These are phyloP conservation scores for Pythium aquatile DNA, from an alignment of 352 stramenopile species.

Conservation along the genomic window DNA sequence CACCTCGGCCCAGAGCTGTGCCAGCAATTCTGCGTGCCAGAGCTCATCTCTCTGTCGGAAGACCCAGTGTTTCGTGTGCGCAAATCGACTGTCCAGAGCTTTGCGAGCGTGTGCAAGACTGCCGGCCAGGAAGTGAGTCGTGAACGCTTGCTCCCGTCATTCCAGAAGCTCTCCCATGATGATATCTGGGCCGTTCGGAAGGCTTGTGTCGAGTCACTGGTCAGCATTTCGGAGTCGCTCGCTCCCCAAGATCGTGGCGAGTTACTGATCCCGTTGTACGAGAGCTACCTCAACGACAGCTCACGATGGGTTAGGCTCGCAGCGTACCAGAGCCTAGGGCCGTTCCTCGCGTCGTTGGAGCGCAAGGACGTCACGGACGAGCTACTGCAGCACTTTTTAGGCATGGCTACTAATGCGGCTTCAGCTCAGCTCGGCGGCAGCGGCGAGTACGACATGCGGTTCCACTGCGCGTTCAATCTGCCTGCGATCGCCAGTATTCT, in stretches of 20 bases:
- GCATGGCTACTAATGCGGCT: constrained; percentile 71
- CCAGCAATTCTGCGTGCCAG: constrained; percentile 91
- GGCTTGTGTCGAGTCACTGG: constrained; percentile 90
- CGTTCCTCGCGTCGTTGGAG: constrained; percentile 82
- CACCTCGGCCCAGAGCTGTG: constrained; percentile 88
- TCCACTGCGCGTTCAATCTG: constrained; percentile 92
- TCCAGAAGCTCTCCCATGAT: constrained; percentile 89
- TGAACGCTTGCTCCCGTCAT: constrained; percentile 88
- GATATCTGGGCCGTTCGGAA: constrained; percentile 94
- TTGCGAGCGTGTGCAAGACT: constrained; percentile 88
- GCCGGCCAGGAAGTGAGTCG: constrained; percentile 71
- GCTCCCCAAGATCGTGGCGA: constrained; percentile 65
- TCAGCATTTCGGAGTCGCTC: constrained; percentile 85
- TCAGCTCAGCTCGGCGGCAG: constrained; percentile 61
- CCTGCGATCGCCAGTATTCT: constrained; percentile 86
- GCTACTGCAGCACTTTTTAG: constrained; percentile 79
- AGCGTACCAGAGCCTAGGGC: constrained; percentile 90
- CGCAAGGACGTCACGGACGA: constrained; percentile 76
- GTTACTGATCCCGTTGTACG: constrained; percentile 88
- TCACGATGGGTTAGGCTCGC: constrained; percentile 94
- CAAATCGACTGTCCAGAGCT: constrained; percentile 90
- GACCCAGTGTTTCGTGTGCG: constrained; percentile 93
- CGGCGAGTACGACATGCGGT: constrained; percentile 86
- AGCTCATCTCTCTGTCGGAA: constrained; percentile 89
- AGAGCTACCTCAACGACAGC: constrained; percentile 84